phyloP scores from a whole-genome alignment of 495 filamentous ascomycete genomes.

The Cudoniella acicularis region DNA sequence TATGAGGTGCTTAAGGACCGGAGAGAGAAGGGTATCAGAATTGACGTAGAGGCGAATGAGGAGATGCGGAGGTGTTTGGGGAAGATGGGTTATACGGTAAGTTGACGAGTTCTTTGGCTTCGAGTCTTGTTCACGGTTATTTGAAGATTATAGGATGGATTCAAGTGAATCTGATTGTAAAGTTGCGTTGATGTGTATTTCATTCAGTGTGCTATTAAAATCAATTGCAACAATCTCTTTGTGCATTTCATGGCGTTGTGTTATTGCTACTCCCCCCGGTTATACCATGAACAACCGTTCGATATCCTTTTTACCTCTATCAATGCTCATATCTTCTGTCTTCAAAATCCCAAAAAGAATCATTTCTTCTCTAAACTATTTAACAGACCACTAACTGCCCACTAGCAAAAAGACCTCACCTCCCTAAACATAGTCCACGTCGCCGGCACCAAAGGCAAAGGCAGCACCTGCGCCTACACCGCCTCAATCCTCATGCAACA shows the following conservation, averaged over 20 bases:
- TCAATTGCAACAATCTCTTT: no score
- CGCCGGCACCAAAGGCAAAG: constrained; percentile 92
- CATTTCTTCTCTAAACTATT: constrained; percentile 5
- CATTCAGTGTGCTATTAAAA: no score
- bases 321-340: neutral
- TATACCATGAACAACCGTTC: no score
- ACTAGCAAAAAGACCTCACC: constrained; percentile 68
- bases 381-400: constrained; percentile 25
- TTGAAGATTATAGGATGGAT: no score
- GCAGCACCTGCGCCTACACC: constrained; percentile 69
- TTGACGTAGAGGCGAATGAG: constrained; percentile 64
- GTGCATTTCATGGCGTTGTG: no score
- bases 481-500: constrained; percentile 48
- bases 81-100: constrained; percentile 64
- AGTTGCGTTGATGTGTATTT: no score
- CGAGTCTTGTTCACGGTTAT: neutral
- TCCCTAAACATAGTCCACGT: constrained; percentile 76
- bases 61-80: constrained; percentile 76
- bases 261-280: no score
- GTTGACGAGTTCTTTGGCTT: neutral
- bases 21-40: constrained; percentile 60
- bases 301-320: no score
- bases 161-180: no score
- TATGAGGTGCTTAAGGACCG: constrained; percentile 73
- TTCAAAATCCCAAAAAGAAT: neutral